Evolutionary conservation across 2,329 filamentous ascomycete genomes (phyloP), one percentile per base, ranked within the genome.

Genomic region (Berkeleyomyces rouxiae): DNA sequence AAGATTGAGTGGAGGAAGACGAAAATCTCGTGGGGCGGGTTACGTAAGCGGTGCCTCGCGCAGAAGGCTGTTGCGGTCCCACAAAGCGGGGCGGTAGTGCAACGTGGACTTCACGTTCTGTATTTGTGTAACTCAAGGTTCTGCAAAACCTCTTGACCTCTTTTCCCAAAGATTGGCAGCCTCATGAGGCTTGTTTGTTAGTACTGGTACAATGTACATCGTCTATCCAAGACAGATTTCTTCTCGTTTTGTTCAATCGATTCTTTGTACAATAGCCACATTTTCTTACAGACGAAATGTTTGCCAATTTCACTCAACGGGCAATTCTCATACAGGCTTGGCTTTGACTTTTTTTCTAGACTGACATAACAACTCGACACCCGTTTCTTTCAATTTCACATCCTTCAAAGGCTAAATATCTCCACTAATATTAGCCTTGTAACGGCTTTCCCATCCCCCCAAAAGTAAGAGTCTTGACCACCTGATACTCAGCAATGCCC

Each of bases 401-500:
- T 49, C 31, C 23, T 61, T 13, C 13, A 6, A 7, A 10, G 16
- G 33, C 2, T 46, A 16, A 4, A 4, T 13, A 51, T 43, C 39
- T 60, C 42, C 33, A 23, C 36, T 37, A n/a, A 13, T 53, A 9
- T 10, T 37, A 57, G 1, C 36, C 73, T 70, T 83, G 78, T 65
- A 83, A 70, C n/a, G 78, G 74, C 73, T 80, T 76, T 49, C 75
- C 76, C 77, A 82, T 79, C 6, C 79, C 79, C 13, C 80, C 80
- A 63, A 74, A 77, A 9, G 80, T 75, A 43, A 76, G 69, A 70
- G 80, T 87, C 78, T 92, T 92, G 67, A 86, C 86, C 49, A 81
- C 74, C 70, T 85, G 79, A 71, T 90, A 92, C 74, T 92, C 88
- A 11, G 84, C 82, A 66, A 90, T 83, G 13, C 88, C 88, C 65